These are phyloP conservation scores for Gymnopilus junonius DNA, from an alignment of 768 basidiomycete genomes.

Conservation along the genomic window DNA sequence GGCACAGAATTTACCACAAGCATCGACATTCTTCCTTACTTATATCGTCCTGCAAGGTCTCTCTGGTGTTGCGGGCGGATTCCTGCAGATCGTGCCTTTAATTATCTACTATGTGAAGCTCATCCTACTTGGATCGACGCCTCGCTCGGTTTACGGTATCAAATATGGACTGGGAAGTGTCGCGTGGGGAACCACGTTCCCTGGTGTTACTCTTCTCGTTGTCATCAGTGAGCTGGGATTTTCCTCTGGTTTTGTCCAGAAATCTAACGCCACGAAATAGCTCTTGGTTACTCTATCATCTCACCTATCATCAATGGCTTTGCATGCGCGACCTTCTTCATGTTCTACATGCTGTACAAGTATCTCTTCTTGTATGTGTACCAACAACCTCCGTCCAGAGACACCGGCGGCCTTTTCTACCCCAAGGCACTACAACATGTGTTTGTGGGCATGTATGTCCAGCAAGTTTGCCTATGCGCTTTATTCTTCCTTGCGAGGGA, in stretches of 20 bases:
- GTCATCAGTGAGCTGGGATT: constrained; percentile 69
- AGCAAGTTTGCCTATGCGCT: constrained; percentile 83
- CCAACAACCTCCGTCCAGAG: constrained; percentile 67
- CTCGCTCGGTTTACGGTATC: constrained; percentile 82
- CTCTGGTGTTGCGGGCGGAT: constrained; percentile 76
- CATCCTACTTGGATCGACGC: constrained; percentile 85
- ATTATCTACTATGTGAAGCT: constrained; percentile 91
- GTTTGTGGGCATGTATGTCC: constrained; percentile 92
- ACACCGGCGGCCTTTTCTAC: constrained; percentile 95
- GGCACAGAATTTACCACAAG: constrained; percentile 77
- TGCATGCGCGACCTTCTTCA: constrained; percentile 78
- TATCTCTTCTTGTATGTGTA: constrained; percentile 85
- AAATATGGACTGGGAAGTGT: constrained; percentile 74
- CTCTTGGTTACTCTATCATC: constrained; percentile 84
- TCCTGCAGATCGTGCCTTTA: constrained; percentile 78
- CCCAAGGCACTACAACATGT: constrained; percentile 92
- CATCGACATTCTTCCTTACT: constrained; percentile 92
- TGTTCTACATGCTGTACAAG: constrained; percentile 85
- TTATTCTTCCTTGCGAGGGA: constrained; percentile 89
- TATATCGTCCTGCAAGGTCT: constrained; percentile 85
- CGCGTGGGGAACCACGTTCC: constrained; percentile 81
- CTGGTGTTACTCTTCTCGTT: constrained; percentile 70
- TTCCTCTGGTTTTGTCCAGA: background rate
- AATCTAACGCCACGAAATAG: constrained; percentile 31
- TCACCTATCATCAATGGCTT: constrained; percentile 95